Conservation (phyloP, 495 filamentous ascomycete genomes). For the Podospora tetraspora region DNA sequence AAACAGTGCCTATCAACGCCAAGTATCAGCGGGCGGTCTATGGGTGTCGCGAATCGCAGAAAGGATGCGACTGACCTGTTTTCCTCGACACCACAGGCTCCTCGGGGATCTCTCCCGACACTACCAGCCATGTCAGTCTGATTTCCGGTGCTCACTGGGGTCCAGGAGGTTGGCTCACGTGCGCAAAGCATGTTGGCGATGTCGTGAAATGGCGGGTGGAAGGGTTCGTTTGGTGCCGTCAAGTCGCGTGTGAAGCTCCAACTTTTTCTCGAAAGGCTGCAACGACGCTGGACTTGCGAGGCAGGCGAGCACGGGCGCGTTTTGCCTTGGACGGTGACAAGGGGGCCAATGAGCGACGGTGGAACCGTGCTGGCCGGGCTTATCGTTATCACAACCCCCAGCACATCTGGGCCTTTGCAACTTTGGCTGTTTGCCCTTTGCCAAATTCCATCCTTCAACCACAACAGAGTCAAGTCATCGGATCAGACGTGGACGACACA, state of each 20-base stretch:
- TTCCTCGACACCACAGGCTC: constrained; percentile 91
- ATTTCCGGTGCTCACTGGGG: not conserved
- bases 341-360: not conserved
- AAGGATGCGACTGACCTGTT: constrained; percentile 59
- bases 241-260: constrained; percentile 8
- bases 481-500: too few species aligned
- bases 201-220: not conserved
- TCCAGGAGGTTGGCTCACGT: constrained; percentile 39
- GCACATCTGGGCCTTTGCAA: not conserved
- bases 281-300: constrained; percentile 4
- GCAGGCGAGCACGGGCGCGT: constrained; percentile 6
- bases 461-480: not conserved
- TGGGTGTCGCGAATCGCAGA: constrained; percentile 1
- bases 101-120: constrained; percentile 95
- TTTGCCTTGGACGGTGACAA: not conserved
- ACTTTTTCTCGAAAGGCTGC: constrained; percentile 21
- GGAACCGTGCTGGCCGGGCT: not conserved
- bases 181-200: constrained; percentile 63
- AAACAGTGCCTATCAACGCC: constrained; percentile 62
- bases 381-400: not conserved
- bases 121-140: constrained; percentile 42
- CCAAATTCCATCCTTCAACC: not conserved
- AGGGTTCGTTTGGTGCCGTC: not conserved
- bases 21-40: constrained; percentile 27
- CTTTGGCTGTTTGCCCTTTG: not conserved